phyloP scores from a whole-genome alignment of 768 basidiomycete species.

The Boletus pseudopeckii region DNA sequence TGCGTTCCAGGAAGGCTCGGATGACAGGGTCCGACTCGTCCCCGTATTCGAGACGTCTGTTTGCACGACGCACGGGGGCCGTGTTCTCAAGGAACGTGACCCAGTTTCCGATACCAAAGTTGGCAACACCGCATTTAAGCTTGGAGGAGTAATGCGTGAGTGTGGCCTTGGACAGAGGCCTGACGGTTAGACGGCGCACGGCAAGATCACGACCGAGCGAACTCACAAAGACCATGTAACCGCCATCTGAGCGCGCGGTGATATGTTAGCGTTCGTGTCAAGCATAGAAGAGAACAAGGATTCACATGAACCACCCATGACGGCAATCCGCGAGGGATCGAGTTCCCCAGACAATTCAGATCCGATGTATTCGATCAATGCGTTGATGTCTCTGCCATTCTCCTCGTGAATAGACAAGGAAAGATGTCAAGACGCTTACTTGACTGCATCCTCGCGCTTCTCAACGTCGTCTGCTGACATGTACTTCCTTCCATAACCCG shows the following conservation, averaged over 20 bases:
- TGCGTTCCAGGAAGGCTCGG: slow-evolving; percentile 36
- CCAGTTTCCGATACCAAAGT: slow-evolving; percentile 41
- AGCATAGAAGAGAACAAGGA: neutral
- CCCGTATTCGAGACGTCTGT: slow-evolving; percentile 39
- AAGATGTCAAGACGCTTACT: slow-evolving; percentile 21
- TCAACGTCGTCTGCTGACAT: slow-evolving; percentile 39
- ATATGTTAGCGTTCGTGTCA: neutral
- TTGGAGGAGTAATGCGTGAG: slow-evolving; percentile 40
- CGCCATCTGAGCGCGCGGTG: slow-evolving; percentile 29
- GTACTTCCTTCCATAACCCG: slow-evolving; percentile 40
- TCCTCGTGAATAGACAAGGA: neutral
- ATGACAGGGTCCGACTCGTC: slow-evolving; percentile 38
- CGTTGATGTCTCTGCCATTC: slow-evolving; percentile 35
- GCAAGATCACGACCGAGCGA: neutral
- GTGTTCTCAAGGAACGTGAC: slow-evolving; percentile 42
- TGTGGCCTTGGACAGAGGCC: slow-evolving; percentile 31
- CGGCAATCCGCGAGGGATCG: slow-evolving; percentile 37
- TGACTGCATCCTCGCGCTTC: slow-evolving; percentile 43
- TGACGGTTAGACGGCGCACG: neutral
- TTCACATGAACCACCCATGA: slow-evolving; percentile 41
- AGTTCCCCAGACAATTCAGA: slow-evolving; percentile 32
- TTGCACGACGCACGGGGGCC: slow-evolving; percentile 34
- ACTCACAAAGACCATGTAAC: slow-evolving; percentile 40
- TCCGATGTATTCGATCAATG: slow-evolving; percentile 36
- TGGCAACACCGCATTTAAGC: slow-evolving; percentile 39